Evolutionary conservation across 805 yeast genomes (phyloP), one percentile per base, ranked within the genome.

Genomic region (Yarrowia phangngaensis): DNA sequence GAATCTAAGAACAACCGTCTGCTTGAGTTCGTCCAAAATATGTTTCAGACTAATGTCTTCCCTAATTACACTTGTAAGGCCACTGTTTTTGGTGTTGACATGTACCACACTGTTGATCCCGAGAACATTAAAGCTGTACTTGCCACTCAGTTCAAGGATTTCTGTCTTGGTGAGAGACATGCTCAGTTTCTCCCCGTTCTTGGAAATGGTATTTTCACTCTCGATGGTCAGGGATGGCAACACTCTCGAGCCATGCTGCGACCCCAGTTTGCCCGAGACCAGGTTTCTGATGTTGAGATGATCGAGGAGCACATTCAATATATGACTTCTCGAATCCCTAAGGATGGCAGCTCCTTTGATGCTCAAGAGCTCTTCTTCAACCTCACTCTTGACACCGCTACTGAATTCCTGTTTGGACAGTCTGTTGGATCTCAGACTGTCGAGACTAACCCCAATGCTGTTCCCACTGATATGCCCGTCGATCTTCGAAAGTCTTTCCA

Each of bases 161-260:
- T 54, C 45, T 55, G 55, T 15, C 54, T 66, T 15, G 67, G 64
- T 1, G 20, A 31, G 13, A 56, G 70, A 8, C 47, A 56, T 35
- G 46, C 33, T n/a, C 56, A 55, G 28, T 54, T 66, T 31, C 50
- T 40, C 15, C 64, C 63, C 8, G 45, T 65, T 19, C 53, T 66
- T 11, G 69, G 69, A 4, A 54, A 56, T 22, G 70, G 70, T 2
- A 65, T 66, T 35, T 66, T 66, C 56, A 65, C 68, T 4, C 57
- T 61, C 17, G 60, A 60, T 28, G 66, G 67, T 20, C 56, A 55
- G 29, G 61, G 59, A 20, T 66, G 70, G 70, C 58, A 60, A 36
- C 69, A 66, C 47, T 61, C 68, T 13, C 55, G 70, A 11, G 58
- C 64, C 6, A 51, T 66, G 58, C 56, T 66, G 31, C 58, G 68